A percentile compares a stretch with the other conserved stretches of the same genome.
Evolutionary conservation across 768 basidiomycete species (phyloP).

Genomic region (Hebeloma cylindrosporum): DNA sequence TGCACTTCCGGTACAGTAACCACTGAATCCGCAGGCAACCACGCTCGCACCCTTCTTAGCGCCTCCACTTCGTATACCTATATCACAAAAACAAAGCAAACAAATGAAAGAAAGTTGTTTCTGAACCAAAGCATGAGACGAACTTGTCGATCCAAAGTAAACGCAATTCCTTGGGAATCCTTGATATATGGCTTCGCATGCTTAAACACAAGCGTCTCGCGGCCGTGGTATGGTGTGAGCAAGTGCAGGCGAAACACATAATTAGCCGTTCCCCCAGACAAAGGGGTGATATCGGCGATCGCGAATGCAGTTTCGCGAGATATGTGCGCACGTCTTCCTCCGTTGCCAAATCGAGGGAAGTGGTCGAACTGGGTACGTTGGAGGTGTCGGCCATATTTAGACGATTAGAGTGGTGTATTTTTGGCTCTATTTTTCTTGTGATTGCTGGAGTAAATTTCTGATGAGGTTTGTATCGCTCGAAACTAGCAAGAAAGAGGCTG

Average conservation of each 20-base stretch:
- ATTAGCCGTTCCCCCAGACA: slow-evolving; percentile 56
- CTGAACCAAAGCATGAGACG: slow-evolving; percentile 4
- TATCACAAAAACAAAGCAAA: not conserved
- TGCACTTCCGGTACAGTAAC: slow-evolving; percentile 51
- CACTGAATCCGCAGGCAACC: slow-evolving; percentile 36
- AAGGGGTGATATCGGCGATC: slow-evolving; percentile 34
- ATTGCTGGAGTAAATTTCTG: too few relatives aligned
- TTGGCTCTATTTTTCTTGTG: too few relatives aligned
- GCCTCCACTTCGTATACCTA: slow-evolving; percentile 49
- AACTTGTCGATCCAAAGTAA: slow-evolving; percentile 54
- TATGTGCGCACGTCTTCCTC: slow-evolving; percentile 40
- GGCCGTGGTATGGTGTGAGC: slow-evolving; percentile 37
- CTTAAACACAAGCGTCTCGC: slow-evolving; percentile 54
- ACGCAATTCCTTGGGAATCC: slow-evolving; percentile 21
- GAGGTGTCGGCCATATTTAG: not conserved
- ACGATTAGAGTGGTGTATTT: too few relatives aligned
- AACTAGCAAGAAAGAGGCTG: too few relatives aligned
- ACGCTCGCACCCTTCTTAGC: slow-evolving; percentile 40
- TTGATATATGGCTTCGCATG: slow-evolving; percentile 49
- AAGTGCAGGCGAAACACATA: slow-evolving; percentile 59
- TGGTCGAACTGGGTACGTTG: slow-evolving; percentile 2
- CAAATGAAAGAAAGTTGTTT: not conserved
- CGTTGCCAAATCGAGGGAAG: slow-evolving; percentile 31
- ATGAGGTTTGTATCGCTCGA: too few relatives aligned
- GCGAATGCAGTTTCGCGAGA: slow-evolving; percentile 48